phyloP scores from a whole-genome alignment of 208 protist species.

The Leishmania gerbilli region DNA sequence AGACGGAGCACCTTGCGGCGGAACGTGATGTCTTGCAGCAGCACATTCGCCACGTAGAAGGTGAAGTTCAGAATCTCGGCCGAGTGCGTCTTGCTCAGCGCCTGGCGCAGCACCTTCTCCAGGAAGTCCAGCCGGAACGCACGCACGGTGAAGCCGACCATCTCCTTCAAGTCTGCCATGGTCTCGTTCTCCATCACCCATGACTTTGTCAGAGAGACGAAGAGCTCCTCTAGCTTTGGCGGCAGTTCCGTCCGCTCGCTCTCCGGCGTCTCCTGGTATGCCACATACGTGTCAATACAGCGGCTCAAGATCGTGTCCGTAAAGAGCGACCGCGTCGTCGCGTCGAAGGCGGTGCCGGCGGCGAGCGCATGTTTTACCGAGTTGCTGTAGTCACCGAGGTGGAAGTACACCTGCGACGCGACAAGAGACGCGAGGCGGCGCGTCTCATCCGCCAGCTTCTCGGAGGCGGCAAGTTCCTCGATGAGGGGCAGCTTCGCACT shows the following conservation, averaged over 20 bases:
- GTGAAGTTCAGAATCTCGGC: constrained; percentile 93
- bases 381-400: constrained; percentile 96
- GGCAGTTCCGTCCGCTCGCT: constrained; percentile 50
- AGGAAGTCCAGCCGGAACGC: constrained; percentile 87
- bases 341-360: constrained; percentile 95
- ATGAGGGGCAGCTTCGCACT: constrained; percentile 76
- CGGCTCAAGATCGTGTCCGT: constrained; percentile 92
- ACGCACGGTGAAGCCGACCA: constrained; percentile 90
- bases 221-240: constrained; percentile 84
- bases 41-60: constrained; percentile 84
- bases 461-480: constrained; percentile 81
- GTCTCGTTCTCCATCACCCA: constrained; percentile 81
- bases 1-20: constrained; percentile 87
- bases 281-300: constrained; percentile 95
- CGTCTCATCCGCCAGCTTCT: constrained; percentile 54
- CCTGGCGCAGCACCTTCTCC: constrained; percentile 76
- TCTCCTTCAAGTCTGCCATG: constrained; percentile 71
- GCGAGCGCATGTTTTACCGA: constrained; percentile 95
- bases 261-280: constrained; percentile 54
- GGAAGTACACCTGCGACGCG: constrained; percentile 97
- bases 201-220: constrained; percentile 69
- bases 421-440: constrained; percentile 91
- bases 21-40: constrained; percentile 84
- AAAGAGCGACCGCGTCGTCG: constrained; percentile 75
- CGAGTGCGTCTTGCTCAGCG: constrained; percentile 58